These are phyloP conservation scores for Parastagonospora nodorum DNA, from an alignment of 2,329 filamentous ascomycete species.

Conservation along the genomic window DNA sequence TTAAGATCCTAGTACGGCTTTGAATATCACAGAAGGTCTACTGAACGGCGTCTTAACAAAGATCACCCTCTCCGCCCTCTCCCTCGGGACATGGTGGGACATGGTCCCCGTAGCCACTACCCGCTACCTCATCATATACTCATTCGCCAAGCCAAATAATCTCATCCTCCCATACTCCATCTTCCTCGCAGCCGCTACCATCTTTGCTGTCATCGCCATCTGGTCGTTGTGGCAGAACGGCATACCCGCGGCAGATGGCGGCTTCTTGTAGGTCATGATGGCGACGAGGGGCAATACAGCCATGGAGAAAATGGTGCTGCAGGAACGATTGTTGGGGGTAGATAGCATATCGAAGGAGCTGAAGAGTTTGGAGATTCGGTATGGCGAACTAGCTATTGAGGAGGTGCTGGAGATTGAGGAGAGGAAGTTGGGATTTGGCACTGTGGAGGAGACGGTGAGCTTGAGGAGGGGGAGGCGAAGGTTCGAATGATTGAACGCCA, in stretches of 20 bases:
- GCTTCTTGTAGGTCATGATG: conserved; percentile 17
- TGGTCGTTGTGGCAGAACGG: conserved; percentile 8
- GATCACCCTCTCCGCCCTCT: conserved; percentile 12
- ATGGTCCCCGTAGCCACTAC: conserved; percentile 3
- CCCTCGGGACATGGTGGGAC: conserved; percentile 1
- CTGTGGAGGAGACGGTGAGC: conserved; percentile 5
- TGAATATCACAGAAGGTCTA: conserved; percentile 7
- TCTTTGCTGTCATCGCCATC: conserved; percentile 5
- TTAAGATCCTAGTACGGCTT: conserved; percentile 1
- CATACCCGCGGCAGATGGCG: conserved; percentile 7
- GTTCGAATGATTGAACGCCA: too few relatives aligned
- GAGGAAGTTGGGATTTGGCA: conserved; percentile 5
- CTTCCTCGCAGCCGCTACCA: neutral
- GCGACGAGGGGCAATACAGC: conserved; percentile 11
- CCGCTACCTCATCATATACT: conserved; percentile 7
- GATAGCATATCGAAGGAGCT: conserved; percentile 4
- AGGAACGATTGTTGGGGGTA: neutral
- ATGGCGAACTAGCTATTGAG: conserved; percentile 1
- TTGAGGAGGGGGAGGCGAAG: neutral
- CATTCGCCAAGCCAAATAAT: conserved; percentile 4
- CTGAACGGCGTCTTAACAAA: conserved; percentile 13
- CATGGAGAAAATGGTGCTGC: conserved; percentile 5
- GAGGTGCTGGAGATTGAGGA: neutral
- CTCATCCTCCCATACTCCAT: conserved; percentile 13
- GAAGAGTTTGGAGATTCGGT: conserved; percentile 5